Evolutionary conservation across 2,329 filamentous ascomycete genomes (phyloP), one percentile per base, ranked within the genome.

Genomic region (Ophiosphaerella korrae): DNA sequence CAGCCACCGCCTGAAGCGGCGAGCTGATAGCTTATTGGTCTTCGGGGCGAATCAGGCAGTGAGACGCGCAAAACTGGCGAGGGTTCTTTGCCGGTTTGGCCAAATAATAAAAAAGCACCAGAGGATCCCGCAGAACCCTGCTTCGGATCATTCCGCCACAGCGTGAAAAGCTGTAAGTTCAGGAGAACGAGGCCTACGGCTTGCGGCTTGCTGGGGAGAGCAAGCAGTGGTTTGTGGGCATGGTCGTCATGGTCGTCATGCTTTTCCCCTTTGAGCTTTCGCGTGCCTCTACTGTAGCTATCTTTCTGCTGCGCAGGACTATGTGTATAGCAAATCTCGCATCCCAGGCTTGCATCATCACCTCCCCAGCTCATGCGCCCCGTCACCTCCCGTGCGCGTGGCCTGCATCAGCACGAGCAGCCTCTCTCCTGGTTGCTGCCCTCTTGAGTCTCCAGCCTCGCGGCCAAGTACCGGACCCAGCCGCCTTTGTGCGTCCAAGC

Each of bases 1-100:
- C 67, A 70, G 67, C 67, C 66, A 68, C 68, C 56, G 64, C 63
- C 64, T 67, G 62, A 70, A 67, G 53, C 60, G 62, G 68, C 63
- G 57, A 63, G 66, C 65, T 68, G 67, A 58, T 54, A 53, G 62
- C 66, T 52, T 62, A 70, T 71, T 72, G 67, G 69, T 52, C 55
- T 56, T 58, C 55, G 62, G 62, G 50, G 49, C 68, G 65, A 72
- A 70, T 71, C 60, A 70, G 45, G 52, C 48, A 48, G 24, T 50
- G 45, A 48, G 57, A 63, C 50, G 55, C 58, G 58, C 50, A 55
- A 46, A 55, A 60, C 61, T 64, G 53, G 48, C 38, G 48, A 53
- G 45, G 34, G 60, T 62, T 55, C 53, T 57, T 57, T 56, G 55
- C 59, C 60, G 55, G 45, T 58, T 60, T 60, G 57, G 57, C 59